phyloP scores from a whole-genome alignment of 306 rosid genomes.

The Pueraria montana region DNA sequence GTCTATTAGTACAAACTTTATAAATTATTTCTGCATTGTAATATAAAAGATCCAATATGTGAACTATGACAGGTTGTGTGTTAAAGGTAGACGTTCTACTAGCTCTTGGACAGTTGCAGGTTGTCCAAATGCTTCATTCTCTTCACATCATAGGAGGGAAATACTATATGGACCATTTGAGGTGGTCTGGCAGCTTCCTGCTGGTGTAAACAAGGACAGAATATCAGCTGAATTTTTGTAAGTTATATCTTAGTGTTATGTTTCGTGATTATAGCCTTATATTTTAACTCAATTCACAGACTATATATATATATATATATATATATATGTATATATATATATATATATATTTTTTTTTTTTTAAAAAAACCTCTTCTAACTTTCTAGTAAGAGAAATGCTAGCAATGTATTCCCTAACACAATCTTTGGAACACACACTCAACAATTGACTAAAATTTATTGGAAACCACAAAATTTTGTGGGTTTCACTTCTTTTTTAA shows the following conservation, averaged over 20 bases:
- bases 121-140: slow-evolving; percentile 54
- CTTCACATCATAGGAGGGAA: slow-evolving; percentile 74
- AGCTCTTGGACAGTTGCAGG: slow-evolving; percentile 48
- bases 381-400: too few relatives aligned
- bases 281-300: slow-evolving; percentile 13
- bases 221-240: slow-evolving; percentile 82
- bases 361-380: slow-evolving; percentile 4
- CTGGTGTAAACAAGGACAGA: slow-evolving; percentile 69
- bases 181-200: slow-evolving; percentile 76
- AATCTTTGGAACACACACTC: too few relatives aligned
- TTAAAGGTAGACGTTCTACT: slow-evolving; percentile 65
- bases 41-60: slow-evolving; percentile 25
- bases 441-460: too few relatives aligned
- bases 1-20: background rate
- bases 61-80: slow-evolving; percentile 61
- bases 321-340: too few relatives aligned
- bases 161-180: slow-evolving; percentile 77
- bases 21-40: background rate
- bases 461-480: too few relatives aligned
- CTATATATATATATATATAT: background rate
- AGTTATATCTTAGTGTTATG: slow-evolving; percentile 46
- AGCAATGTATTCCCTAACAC: background rate
- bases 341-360: too few relatives aligned
- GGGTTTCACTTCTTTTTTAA: too few relatives aligned
- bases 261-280: slow-evolving; percentile 22